Evolutionary conservation across 139 green algal genomes (phyloP).

Genomic region (Chlamydomonas sp.): DNA sequence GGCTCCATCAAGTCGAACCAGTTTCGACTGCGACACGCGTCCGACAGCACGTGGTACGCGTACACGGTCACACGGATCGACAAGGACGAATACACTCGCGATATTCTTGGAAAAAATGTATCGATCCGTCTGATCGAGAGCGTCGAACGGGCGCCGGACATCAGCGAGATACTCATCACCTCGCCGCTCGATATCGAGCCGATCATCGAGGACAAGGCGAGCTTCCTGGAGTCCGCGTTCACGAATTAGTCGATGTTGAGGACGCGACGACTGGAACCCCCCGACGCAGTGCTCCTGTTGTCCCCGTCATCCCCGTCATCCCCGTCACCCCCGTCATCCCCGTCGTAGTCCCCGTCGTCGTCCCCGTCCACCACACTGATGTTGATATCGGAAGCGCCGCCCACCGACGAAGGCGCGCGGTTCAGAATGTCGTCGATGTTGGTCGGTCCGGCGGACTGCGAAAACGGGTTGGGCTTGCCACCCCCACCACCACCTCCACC

Average conservation of each 20-base stretch:
- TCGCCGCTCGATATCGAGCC: neutral
- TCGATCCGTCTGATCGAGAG: neutral
- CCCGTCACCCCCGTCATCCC: neutral
- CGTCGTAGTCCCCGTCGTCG: neutral
- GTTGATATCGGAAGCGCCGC: neutral
- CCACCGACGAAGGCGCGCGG: too few relatives aligned
- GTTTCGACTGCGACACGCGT: too few relatives aligned
- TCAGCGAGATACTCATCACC: neutral
- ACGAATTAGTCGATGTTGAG: neutral
- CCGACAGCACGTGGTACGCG: too few relatives aligned
- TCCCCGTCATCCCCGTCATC: neutral
- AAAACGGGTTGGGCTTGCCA: too few relatives aligned
- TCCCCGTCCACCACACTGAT: neutral
- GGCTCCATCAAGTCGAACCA: too few relatives aligned
- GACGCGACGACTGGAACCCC: neutral
- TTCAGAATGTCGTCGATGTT: too few relatives aligned
- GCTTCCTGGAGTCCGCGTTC: neutral
- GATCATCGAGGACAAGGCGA: neutral
- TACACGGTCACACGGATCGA: neutral
- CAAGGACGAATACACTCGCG: neutral
- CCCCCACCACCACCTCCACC: too few relatives aligned
- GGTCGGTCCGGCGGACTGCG: too few relatives aligned
- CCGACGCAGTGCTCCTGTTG: neutral
- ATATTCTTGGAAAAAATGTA: neutral
- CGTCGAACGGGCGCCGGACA: neutral